Percentiles rank a stretch among this genome's conserved stretches.
phyloP scores from a whole-genome alignment of 805 yeast genomes.

The Candida sanyiensis region DNA sequence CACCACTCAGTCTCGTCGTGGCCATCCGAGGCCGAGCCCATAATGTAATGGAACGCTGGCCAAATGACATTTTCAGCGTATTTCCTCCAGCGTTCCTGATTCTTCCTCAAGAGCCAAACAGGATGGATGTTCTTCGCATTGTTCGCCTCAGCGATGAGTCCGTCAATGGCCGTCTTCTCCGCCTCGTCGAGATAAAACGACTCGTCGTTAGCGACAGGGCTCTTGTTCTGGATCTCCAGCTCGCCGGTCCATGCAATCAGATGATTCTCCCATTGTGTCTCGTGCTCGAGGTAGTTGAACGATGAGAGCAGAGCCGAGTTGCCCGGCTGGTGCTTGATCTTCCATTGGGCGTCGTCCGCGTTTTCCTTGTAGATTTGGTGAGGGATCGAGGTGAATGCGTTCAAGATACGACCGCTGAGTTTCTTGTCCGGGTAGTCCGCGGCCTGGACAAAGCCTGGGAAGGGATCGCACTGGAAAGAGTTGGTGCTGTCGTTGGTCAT shows the following conservation, averaged over 20 bases:
- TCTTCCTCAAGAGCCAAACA: slow-evolving; percentile 77
- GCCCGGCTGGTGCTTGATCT: slow-evolving; percentile 64
- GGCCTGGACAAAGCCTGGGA: slow-evolving; percentile 23
- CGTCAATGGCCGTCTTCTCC: slow-evolving; percentile 49
- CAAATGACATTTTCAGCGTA: slow-evolving; percentile 88
- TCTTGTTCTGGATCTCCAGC: slow-evolving; percentile 31
- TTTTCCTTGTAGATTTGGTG: slow-evolving; percentile 46
- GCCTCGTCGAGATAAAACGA: slow-evolving; percentile 53
- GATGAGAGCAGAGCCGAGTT: slow-evolving; percentile 81
- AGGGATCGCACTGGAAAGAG: slow-evolving; percentile 6
- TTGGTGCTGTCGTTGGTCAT: slow-evolving; percentile 4
- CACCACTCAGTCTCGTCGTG: slow-evolving; percentile 72
- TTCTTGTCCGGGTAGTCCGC: slow-evolving; percentile 21
- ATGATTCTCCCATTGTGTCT: slow-evolving; percentile 81
- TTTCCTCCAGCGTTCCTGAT: slow-evolving; percentile 78
- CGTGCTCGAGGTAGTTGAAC: slow-evolving; percentile 53
- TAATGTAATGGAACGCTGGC: slow-evolving; percentile 94
- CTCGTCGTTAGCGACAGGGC: slow-evolving; percentile 34
- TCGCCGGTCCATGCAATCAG: slow-evolving; percentile 97
- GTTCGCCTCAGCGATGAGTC: slow-evolving; percentile 40
- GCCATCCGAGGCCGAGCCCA: slow-evolving; percentile 67
- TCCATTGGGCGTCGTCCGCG: slow-evolving; percentile 31
- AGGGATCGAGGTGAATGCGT: slow-evolving; percentile 65
- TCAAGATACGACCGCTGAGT: slow-evolving; percentile 53
- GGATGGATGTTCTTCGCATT: slow-evolving; percentile 63